Conservation (phyloP, 2,329 filamentous ascomycete species). For the Chalara sp. region DNA sequence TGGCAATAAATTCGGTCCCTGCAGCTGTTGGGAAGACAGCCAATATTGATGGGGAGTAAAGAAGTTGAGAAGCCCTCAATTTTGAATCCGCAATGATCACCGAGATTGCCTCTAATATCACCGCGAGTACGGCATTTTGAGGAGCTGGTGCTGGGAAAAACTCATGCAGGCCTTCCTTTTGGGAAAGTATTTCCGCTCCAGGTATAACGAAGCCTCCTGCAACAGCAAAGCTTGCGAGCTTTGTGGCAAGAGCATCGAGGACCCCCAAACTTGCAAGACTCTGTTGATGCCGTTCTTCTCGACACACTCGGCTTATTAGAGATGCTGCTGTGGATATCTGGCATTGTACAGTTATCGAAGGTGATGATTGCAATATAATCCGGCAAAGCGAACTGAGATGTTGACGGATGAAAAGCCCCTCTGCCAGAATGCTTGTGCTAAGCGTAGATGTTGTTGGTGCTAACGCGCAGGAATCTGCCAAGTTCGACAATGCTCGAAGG, state of each 20-base stretch:
- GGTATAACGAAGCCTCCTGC: slow-evolving; percentile 63
- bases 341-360: slow-evolving; percentile 46
- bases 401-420: slow-evolving; percentile 56
- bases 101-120: slow-evolving; percentile 70
- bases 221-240: slow-evolving; percentile 65
- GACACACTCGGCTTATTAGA: slow-evolving; percentile 54
- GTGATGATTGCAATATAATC: slow-evolving; percentile 56
- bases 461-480: slow-evolving; percentile 58
- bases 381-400: slow-evolving; percentile 55
- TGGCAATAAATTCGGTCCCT: slow-evolving; percentile 41
- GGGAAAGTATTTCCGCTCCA: slow-evolving; percentile 48
- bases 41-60: slow-evolving; percentile 62
- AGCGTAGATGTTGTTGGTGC: slow-evolving; percentile 43
- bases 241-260: slow-evolving; percentile 70
- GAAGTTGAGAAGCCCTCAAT: slow-evolving; percentile 65
- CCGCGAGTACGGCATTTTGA: slow-evolving; percentile 51
- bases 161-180: slow-evolving; percentile 46
- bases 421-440: slow-evolving; percentile 47
- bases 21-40: slow-evolving; percentile 56
- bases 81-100: slow-evolving; percentile 74
- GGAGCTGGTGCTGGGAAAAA: slow-evolving; percentile 57
- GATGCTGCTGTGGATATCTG: slow-evolving; percentile 55
- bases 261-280: slow-evolving; percentile 66
- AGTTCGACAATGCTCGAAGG: slow-evolving; percentile 65
- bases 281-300: slow-evolving; percentile 62